Conservation (phyloP, 768 basidiomycete genomes). For the Lentinula lateritia region DNA sequence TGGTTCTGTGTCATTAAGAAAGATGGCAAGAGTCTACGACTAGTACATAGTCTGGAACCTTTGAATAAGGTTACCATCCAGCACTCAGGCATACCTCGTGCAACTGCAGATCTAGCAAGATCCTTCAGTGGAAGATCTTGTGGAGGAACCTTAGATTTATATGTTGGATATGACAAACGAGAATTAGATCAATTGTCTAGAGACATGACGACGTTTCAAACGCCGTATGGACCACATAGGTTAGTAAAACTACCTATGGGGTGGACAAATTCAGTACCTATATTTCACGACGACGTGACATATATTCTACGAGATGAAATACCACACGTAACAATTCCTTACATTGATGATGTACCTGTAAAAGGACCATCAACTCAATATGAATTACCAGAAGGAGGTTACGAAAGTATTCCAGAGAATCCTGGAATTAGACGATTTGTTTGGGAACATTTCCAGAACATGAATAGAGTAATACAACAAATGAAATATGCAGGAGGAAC, state of each 20-base stretch:
- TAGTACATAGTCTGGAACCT: constrained; percentile 32
- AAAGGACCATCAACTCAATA: constrained; percentile 28
- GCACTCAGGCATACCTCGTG: constrained; percentile 29
- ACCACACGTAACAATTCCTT: constrained; percentile 27
- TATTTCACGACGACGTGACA: constrained; percentile 34
- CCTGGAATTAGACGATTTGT: too few species aligned
- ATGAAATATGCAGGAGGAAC: too few species aligned
- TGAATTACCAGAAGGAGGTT: constrained; percentile 15
- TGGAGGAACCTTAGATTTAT: constrained; percentile 27
- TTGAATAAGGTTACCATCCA: constrained; percentile 31
- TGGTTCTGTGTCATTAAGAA: constrained; percentile 35
- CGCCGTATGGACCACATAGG: constrained; percentile 19
- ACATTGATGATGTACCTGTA: constrained; percentile 33
- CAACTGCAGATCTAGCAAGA: constrained; percentile 25
- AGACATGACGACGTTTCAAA: constrained; percentile 37
- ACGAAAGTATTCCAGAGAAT: too few species aligned
- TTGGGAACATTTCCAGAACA: too few species aligned
- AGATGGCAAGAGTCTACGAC: constrained; percentile 25
- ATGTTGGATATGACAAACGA: constrained; percentile 31
- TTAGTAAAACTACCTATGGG: constrained; percentile 22
- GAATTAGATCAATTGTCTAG: constrained; percentile 19
- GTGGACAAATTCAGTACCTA: constrained; percentile 25
- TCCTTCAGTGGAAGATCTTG: constrained; percentile 26
- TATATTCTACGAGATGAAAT: constrained; percentile 35
- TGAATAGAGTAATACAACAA: too few species aligned